These are phyloP conservation scores for Sclerotinia minor DNA, from an alignment of 2,329 filamentous ascomycete genomes.

Conservation along the genomic window DNA sequence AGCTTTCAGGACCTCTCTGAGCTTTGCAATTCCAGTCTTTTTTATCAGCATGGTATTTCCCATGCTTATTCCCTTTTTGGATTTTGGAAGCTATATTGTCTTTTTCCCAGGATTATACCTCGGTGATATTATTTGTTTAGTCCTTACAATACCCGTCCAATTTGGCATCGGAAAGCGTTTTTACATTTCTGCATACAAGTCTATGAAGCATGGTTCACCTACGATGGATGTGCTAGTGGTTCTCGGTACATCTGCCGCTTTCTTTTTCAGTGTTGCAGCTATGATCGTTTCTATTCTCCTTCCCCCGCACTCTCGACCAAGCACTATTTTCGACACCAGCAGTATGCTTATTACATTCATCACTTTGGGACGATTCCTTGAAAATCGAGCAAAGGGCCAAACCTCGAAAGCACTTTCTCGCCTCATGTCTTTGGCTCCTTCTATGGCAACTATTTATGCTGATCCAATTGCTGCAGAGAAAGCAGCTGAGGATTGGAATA, in stretches of 20 bases:
- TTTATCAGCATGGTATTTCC: conserved; percentile 91
- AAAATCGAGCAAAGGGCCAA: conserved; percentile 93
- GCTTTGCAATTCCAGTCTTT: conserved; percentile 88
- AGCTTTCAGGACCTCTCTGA: conserved; percentile 74
- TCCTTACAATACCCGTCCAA: conserved; percentile 87
- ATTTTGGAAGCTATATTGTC: conserved; percentile 70
- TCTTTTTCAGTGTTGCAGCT: conserved; percentile 88
- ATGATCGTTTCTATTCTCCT: conserved; percentile 80
- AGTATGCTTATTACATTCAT: conserved; percentile 98
- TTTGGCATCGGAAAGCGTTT: conserved; percentile 96
- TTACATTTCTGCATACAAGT: conserved; percentile 91
- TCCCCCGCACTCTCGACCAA: conserved; percentile 76
- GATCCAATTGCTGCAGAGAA: conserved; percentile 94
- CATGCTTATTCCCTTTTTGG: conserved; percentile 74
- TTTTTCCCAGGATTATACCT: conserved; percentile 77
- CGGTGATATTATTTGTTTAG: conserved; percentile 80
- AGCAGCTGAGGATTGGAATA: conserved; percentile 75
- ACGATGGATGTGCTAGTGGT: conserved; percentile 98
- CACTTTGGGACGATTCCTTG: conserved; percentile 83
- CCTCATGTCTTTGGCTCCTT: conserved; percentile 93
- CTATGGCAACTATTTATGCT: conserved; percentile 94
- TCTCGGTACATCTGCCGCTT: conserved; percentile 89
- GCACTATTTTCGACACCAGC: conserved; percentile 94
- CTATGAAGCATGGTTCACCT: conserved; percentile 82
- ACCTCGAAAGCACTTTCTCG: conserved; percentile 91